Percentiles rank a stretch among this genome's conserved stretches.
phyloP scores from a whole-genome alignment of 2,329 filamentous ascomycete species.

The Xylaria multiplex region DNA sequence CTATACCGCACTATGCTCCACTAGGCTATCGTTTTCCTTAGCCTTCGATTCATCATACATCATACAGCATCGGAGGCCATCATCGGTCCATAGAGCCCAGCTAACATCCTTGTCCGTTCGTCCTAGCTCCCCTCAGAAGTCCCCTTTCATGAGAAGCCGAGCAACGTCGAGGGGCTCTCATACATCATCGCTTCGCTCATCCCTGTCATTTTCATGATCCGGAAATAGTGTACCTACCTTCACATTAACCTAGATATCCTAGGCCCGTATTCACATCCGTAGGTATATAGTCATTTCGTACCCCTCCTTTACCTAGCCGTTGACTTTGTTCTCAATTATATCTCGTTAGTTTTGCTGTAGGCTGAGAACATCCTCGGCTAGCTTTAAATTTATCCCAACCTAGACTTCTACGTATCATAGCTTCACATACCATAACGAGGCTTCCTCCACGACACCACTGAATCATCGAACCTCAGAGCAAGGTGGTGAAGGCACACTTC shows the following conservation, averaged over 20 bases:
- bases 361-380: slow-evolving; percentile 33
- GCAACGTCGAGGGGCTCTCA: slow-evolving; percentile 11
- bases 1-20: slow-evolving; percentile 1
- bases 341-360: slow-evolving; percentile 11
- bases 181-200: slow-evolving; percentile 32
- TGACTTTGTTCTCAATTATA: slow-evolving; percentile 11
- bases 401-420: slow-evolving; percentile 35
- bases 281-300: slow-evolving; percentile 35
- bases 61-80: slow-evolving; percentile 23
- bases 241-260: slow-evolving; percentile 7
- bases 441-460: slow-evolving; percentile 5
- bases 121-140: slow-evolving; percentile 23
- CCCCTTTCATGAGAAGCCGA: slow-evolving; percentile 25
- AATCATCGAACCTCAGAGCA: slow-evolving; percentile 7
- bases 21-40: slow-evolving; percentile 13
- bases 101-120: slow-evolving; percentile 30
- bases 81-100: slow-evolving; percentile 8
- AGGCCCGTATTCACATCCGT: slow-evolving; percentile 3
- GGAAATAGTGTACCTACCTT: neutral
- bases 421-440: neutral
- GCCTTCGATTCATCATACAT: slow-evolving; percentile 16
- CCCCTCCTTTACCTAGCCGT: slow-evolving; percentile 25
- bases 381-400: slow-evolving; percentile 13
- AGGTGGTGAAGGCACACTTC: slow-evolving; percentile 10
- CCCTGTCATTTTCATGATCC: slow-evolving; percentile 30